phyloP scores from a whole-genome alignment of 805 yeast genomes.

The Metschnikowia anglica region DNA sequence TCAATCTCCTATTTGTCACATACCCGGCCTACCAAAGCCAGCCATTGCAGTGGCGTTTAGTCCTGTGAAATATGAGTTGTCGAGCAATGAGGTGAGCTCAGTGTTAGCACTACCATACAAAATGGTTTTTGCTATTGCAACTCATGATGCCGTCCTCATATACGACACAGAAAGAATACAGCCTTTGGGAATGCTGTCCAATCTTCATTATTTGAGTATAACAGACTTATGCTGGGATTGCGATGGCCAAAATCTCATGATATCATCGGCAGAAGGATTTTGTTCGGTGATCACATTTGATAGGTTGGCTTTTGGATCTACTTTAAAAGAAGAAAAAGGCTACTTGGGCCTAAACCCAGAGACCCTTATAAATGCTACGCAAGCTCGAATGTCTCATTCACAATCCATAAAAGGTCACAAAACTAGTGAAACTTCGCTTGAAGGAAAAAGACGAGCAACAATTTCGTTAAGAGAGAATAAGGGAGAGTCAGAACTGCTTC shows the following conservation, averaged over 20 bases:
- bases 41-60: slow-evolving; percentile 81
- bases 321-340: slow-evolving; percentile 14
- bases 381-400: too few relatives aligned
- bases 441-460: too few relatives aligned
- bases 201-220: slow-evolving; percentile 82
- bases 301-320: slow-evolving; percentile 55
- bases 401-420: too few relatives aligned
- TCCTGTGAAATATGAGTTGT: slow-evolving; percentile 52
- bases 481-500: too few relatives aligned
- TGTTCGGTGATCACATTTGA: slow-evolving; percentile 67
- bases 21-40: slow-evolving; percentile 80
- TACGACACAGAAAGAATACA: slow-evolving; percentile 72
- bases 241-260: slow-evolving; percentile 68
- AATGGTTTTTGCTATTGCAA: slow-evolving; percentile 89
- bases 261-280: slow-evolving; percentile 91
- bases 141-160: slow-evolving; percentile 77
- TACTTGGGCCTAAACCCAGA: neutral
- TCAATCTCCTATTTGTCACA: slow-evolving; percentile 69
- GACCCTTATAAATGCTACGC: neutral
- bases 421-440: too few relatives aligned
- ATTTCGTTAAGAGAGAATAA: too few relatives aligned
- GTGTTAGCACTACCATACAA: slow-evolving; percentile 68
- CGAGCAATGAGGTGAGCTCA: slow-evolving; percentile 15
- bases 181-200: slow-evolving; percentile 74
- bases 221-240: slow-evolving; percentile 86